Base-by-base conservation (phyloP, 257 asterid genomes). In the Capsicum baccatum region DNA sequence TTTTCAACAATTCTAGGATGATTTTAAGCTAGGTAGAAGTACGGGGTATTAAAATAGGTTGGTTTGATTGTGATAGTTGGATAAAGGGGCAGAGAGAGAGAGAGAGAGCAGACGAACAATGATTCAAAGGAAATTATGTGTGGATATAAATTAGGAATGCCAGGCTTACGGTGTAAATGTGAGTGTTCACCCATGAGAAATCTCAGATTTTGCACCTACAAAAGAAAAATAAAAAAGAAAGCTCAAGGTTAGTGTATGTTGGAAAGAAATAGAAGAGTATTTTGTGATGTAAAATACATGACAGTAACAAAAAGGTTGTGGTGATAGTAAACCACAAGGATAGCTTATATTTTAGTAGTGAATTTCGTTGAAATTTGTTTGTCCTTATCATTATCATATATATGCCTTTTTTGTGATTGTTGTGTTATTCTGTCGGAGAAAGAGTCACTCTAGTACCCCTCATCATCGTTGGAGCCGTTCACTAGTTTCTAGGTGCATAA, bases 381-480 rank as follows among this genome's bases (percentile, higher is more conserved):
- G 21, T 33, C 78, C 44, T 17, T 56, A 37, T 78, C 59, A 47
- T 17, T 58, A 55, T 50, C 21, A 79, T 56, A 35, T 6, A 6
- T 80, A 70, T 70, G 16, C 16, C 44, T 42, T 70, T 66, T 19
- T 19, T 13, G 81, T 50, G 3, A 74, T 37, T 3, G 0, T 70
- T 69, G 67, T 64, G 68, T 80, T 55, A n/a, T 82, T 85, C 64
- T n/a, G 2, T 88, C 93, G 97, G 91, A 90, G 92, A 81, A 88
- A 92, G 86, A 95, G 94, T 84, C 92, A 88, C 9, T 94, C 96
- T 9, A 84, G 80, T 37, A 84, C 91, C 12, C 94, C 93, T 59
- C 91, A 87, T 52, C 87, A 92, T 78, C 85, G 87, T 60, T 90
- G 89, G 85, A 91, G 94, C 85, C 94, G 94, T 83, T 95, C 99